Percentiles rank a stretch among this genome's conserved stretches.
These are phyloP conservation scores for Canavalia gladiata DNA, from an alignment of 306 rosid species.

Conservation along the genomic window DNA sequence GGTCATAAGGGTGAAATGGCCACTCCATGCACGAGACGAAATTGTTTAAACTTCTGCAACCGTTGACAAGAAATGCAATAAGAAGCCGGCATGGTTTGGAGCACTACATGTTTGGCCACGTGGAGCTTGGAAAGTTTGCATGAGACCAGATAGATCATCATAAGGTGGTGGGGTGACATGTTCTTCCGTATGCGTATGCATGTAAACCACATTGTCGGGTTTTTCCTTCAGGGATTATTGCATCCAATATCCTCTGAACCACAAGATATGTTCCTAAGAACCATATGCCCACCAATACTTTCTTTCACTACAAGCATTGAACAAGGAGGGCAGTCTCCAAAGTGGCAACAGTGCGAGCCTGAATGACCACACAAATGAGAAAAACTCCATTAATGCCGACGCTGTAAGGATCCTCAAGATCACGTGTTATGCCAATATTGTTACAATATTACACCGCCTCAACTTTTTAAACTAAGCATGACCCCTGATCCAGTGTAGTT, in stretches of 20 bases:
- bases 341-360: constrained; percentile 93
- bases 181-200: constrained; percentile 71
- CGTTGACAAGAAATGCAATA: too few relatives aligned
- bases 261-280: constrained; percentile 93
- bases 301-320: constrained; percentile 90
- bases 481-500: too few relatives aligned
- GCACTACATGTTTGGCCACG: constrained; percentile 97
- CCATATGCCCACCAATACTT: constrained; percentile 91
- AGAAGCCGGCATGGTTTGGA: constrained; percentile 40
- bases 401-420: too few relatives aligned
- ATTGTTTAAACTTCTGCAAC: too few relatives aligned
- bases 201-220: constrained; percentile 89
- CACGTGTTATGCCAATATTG: too few relatives aligned
- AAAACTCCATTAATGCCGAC: background rate
- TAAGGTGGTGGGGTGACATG: constrained; percentile 82
- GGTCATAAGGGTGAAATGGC: too few relatives aligned
- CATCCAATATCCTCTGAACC: constrained; percentile 94
- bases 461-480: too few relatives aligned
- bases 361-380: constrained; percentile 93
- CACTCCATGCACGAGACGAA: too few relatives aligned
- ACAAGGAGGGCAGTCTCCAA: constrained; percentile 96
- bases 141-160: constrained; percentile 57
- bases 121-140: constrained; percentile 62
- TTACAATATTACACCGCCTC: too few relatives aligned
- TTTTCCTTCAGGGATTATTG: constrained; percentile 91